phyloP scores from a whole-genome alignment of 768 basidiomycete species.

The Termitomyces sp. region DNA sequence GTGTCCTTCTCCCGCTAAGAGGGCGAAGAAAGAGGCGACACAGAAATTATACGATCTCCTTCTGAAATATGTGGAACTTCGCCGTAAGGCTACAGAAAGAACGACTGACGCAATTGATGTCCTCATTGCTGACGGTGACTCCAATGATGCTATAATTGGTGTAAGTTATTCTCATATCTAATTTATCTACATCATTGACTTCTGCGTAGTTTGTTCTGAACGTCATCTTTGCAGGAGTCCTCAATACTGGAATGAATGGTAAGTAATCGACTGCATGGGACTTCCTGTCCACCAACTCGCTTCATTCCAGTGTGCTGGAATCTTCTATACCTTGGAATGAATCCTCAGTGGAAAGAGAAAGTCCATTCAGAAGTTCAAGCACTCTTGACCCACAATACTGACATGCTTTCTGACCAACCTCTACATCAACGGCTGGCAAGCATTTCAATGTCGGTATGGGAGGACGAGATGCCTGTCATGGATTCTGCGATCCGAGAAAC shows the following conservation, averaged over 20 bases:
- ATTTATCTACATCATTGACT: neutral
- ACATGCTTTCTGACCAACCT: constrained; percentile 16
- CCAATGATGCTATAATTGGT: constrained; percentile 20
- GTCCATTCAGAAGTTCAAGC: constrained; percentile 25
- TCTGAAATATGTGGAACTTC: constrained; percentile 11
- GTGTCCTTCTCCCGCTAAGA: constrained; percentile 17
- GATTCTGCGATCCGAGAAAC: constrained; percentile 37
- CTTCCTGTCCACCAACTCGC: neutral
- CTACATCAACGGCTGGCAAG: constrained; percentile 28
- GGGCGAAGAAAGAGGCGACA: constrained; percentile 14
- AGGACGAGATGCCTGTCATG: constrained; percentile 32
- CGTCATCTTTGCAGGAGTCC: constrained; percentile 31
- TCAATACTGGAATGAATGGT: constrained; percentile 31
- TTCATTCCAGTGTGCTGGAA: constrained; percentile 29
- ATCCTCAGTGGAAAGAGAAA: constrained; percentile 29
- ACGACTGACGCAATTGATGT: constrained; percentile 18
- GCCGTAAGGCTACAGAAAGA: constrained; percentile 9
- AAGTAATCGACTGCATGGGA: constrained; percentile 6
- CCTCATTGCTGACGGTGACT: constrained; percentile 15
- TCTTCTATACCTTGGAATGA: constrained; percentile 26
- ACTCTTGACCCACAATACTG: constrained; percentile 24
- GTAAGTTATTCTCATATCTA: constrained; percentile 8
- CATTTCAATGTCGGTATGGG: constrained; percentile 34
- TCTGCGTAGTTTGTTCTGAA: constrained; percentile 23
- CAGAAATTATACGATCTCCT: constrained; percentile 13